A percentile compares a stretch with the other conserved stretches of the same genome.
Conservation (phyloP, 305 asterid species). For the Fraxinus angustifolia region DNA sequence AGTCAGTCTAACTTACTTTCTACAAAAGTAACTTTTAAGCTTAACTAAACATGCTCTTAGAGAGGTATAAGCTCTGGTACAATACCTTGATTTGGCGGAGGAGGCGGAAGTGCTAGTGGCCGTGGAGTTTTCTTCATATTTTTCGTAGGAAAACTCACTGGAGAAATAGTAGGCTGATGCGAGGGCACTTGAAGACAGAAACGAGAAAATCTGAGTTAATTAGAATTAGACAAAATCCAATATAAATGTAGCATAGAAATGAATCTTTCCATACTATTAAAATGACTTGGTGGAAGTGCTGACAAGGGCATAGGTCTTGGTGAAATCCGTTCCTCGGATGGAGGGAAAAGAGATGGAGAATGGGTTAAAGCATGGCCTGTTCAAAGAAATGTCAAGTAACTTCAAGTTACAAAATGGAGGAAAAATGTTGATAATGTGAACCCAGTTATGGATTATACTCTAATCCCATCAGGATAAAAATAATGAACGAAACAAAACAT, state of each 20-base stretch:
- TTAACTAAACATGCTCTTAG: neutral
- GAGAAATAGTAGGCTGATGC: slow-evolving; percentile 53
- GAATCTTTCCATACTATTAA: slow-evolving; percentile 35
- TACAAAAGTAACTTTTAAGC: neutral
- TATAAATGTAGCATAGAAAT: neutral
- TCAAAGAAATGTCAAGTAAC: slow-evolving; percentile 9
- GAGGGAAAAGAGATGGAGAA: slow-evolving; percentile 37
- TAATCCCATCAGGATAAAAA: neutral
- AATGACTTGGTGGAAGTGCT: slow-evolving; percentile 39
- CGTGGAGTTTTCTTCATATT: slow-evolving; percentile 36
- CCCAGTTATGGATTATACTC: neutral
- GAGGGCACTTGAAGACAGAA: slow-evolving; percentile 38
- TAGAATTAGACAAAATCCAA: slow-evolving; percentile 8
- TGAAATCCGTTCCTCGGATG: slow-evolving; percentile 28
- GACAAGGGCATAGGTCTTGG: slow-evolving; percentile 46
- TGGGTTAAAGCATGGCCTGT: slow-evolving; percentile 46
- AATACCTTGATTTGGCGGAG: slow-evolving; percentile 76
- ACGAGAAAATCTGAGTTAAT: neutral
- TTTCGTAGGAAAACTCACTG: slow-evolving; percentile 35
- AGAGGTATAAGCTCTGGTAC: neutral
- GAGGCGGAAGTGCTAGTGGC: slow-evolving; percentile 67
- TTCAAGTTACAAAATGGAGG: slow-evolving; percentile 8
- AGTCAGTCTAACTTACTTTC: neutral
- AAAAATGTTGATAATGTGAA: neutral
- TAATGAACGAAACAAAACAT: neutral